These are phyloP conservation scores for Haematococcus lacustris DNA, from an alignment of 139 green algal genomes.

Conservation along the genomic window DNA sequence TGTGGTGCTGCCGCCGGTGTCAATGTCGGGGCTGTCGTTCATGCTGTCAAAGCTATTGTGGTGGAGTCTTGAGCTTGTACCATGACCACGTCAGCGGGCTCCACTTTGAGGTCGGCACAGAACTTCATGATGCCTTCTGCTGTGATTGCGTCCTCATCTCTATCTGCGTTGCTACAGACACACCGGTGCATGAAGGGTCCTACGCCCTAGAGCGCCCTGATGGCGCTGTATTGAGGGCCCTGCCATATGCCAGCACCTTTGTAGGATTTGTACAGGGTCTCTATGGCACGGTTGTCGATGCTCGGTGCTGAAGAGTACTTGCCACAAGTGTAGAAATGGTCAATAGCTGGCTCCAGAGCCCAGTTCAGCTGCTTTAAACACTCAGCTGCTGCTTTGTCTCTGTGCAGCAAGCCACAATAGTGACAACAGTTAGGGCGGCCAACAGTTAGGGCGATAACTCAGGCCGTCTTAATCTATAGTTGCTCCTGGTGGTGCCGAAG, in stretches of 20 bases:
- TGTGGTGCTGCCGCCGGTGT: neutral
- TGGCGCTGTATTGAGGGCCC: no score
- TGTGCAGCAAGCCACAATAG: no score
- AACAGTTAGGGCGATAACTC: no score
- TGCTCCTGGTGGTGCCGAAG: no score
- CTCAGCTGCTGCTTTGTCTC: slow-evolving; percentile 42
- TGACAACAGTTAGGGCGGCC: no score
- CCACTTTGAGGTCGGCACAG: slow-evolving; percentile 72
- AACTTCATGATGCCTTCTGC: slow-evolving; percentile 68
- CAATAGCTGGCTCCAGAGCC: slow-evolving; percentile 41
- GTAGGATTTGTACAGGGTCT: slow-evolving; percentile 37
- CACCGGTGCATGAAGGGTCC: no score
- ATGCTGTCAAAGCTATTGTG: neutral
- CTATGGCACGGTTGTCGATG: slow-evolving; percentile 28
- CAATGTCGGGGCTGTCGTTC: neutral
- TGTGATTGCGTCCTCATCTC: slow-evolving; percentile 39
- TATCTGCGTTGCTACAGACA: no score
- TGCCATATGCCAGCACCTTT: no score
- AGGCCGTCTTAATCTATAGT: no score
- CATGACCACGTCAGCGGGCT: slow-evolving; percentile 76
- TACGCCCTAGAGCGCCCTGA: no score
- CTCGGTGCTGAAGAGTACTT: neutral
- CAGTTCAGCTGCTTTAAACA: slow-evolving; percentile 34
- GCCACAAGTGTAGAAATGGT: slow-evolving; percentile 39
- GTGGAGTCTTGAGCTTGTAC: slow-evolving; percentile 15